Conservation (phyloP, 345 rosid genomes). For the Combretum micranthum region DNA sequence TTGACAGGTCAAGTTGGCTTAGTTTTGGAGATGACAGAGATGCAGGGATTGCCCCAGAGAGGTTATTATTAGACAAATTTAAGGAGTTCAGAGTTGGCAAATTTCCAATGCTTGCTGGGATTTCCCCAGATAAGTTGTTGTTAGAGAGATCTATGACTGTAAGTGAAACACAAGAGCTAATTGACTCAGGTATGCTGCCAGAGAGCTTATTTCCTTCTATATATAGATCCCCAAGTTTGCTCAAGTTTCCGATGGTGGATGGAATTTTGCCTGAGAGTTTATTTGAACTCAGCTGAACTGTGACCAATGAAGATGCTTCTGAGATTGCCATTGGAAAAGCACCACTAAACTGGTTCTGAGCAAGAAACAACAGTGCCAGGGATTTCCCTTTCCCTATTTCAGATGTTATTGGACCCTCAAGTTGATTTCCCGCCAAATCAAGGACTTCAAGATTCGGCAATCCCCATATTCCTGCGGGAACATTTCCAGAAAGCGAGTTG, state of each 20-base stretch:
- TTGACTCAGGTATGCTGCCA: constrained; percentile 47
- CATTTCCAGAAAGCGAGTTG: constrained; percentile 51
- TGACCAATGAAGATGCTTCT: constrained; percentile 44
- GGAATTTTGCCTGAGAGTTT: constrained; percentile 52
- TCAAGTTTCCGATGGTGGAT: constrained; percentile 41
- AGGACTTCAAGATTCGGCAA: constrained; percentile 52
- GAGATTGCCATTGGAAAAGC: constrained; percentile 46
- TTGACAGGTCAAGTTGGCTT: constrained; percentile 74
- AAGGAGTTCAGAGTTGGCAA: constrained; percentile 48
- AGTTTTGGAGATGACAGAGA: constrained; percentile 40
- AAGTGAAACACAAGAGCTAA: constrained; percentile 53
- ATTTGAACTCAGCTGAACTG: constrained; percentile 41
- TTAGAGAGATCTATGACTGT: constrained; percentile 42
- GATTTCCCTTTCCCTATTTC: constrained; percentile 54
- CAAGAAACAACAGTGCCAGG: constrained; percentile 42
- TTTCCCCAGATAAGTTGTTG: constrained; percentile 53
- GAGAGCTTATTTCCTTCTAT: constrained; percentile 44
- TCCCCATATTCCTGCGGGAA: constrained; percentile 72
- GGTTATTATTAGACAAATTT: constrained; percentile 58
- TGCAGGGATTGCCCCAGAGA: constrained; percentile 66
- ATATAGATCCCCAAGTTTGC: constrained; percentile 37
- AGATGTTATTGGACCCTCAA: constrained; percentile 46
- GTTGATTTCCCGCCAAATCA: constrained; percentile 54
- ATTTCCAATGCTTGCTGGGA: constrained; percentile 49
- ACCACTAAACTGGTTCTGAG: constrained; percentile 55